phyloP scores from a whole-genome alignment of 257 asterid species.

The Eustoma russellianum region DNA sequence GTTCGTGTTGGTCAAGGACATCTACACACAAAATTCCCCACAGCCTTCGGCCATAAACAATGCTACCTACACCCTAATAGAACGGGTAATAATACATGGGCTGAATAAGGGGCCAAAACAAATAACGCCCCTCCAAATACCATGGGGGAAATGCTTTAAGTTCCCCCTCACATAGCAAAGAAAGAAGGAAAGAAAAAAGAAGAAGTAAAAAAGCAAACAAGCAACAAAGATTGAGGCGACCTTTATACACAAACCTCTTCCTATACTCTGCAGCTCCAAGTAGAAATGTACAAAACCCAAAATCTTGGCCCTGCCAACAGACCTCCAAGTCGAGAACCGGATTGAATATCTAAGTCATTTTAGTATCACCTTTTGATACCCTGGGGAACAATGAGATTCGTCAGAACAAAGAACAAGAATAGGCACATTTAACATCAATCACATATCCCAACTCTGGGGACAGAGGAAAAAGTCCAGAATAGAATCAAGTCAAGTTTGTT shows the following conservation, averaged over 20 bases:
- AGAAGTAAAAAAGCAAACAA: constrained; percentile 3
- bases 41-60: constrained; percentile 66
- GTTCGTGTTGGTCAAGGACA: constrained; percentile 6
- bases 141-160: constrained; percentile 17
- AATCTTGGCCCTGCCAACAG: constrained; percentile 21
- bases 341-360: constrained; percentile 15
- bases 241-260: constrained; percentile 71
- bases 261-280: constrained; percentile 34
- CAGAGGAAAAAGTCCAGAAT: too few relatives aligned
- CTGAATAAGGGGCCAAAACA: constrained; percentile 21
- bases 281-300: constrained; percentile 46
- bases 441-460: not conserved
- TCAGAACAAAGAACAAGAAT: constrained; percentile 15
- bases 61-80: constrained; percentile 36
- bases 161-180: not conserved
- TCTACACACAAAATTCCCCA: constrained; percentile 38
- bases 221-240: constrained; percentile 22
- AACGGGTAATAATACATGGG: constrained; percentile 18
- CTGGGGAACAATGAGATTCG: constrained; percentile 28
- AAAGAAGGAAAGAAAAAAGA: constrained; percentile 13
- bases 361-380: constrained; percentile 17
- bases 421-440: not conserved
- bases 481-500: not conserved
- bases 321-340: constrained; percentile 10
- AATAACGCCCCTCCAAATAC: constrained; percentile 33